Conservation (phyloP, 345 rosid genomes). For the Eucalyptus curtisii region DNA sequence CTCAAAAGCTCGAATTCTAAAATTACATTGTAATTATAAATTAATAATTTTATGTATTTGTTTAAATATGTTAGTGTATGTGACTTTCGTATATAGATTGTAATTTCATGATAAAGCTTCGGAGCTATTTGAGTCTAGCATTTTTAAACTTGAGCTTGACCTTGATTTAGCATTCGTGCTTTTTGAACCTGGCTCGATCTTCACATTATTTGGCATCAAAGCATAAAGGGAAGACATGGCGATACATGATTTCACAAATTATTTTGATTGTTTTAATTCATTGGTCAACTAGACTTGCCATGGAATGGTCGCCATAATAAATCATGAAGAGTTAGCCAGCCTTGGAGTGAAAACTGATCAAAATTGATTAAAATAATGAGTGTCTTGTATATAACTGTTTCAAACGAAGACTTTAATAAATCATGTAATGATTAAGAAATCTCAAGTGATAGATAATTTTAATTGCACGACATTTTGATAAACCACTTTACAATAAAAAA, state of each 20-base stretch:
- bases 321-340: background rate
- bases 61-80: background rate
- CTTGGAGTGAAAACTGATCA: background rate
- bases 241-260: fast-evolving
- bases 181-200: fast-evolving
- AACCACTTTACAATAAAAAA: background rate
- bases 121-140: fast-evolving
- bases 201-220: background rate
- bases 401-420: background rate
- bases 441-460: fast-evolving
- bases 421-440: background rate
- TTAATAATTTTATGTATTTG: background rate
- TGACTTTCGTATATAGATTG: background rate
- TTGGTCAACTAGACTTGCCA: background rate
- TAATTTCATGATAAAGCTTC: background rate
- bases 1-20: background rate
- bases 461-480: background rate
- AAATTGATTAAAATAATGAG: background rate
- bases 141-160: background rate
- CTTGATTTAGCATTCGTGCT: background rate
- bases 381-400: fast-evolving
- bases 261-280: fast-evolving
- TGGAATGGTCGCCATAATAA: background rate
- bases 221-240: fast-evolving
- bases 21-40: fast-evolving